phyloP scores from a whole-genome alignment of 2,329 filamentous ascomycete genomes.

The Fusarium mundagurra region DNA sequence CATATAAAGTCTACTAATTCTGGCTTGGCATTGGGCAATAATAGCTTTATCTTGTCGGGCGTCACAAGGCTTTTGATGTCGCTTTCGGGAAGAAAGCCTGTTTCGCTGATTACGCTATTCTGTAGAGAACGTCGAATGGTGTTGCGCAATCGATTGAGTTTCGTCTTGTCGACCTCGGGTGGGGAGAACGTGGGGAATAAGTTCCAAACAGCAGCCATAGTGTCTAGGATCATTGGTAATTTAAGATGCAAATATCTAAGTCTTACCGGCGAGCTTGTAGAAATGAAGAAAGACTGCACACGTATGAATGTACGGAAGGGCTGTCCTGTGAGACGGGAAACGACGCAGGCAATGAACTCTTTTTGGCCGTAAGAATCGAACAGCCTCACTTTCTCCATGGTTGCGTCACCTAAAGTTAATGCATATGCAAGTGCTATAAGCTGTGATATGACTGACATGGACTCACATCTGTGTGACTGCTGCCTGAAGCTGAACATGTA shows the following conservation, averaged over 20 bases:
- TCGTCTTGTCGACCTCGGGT: neutral
- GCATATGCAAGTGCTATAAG: constrained; percentile 11
- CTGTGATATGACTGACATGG: neutral
- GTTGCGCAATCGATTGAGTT: neutral
- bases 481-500: neutral
- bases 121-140: neutral
- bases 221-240: neutral
- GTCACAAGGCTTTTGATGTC: neutral
- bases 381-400: neutral
- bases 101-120: neutral
- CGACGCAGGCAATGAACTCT: neutral
- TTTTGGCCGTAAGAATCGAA: neutral
- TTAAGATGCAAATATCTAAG: neutral
- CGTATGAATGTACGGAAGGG: neutral
- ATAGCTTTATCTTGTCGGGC: neutral
- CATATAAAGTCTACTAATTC: neutral
- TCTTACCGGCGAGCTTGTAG: too few relatives aligned
- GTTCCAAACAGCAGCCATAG: neutral
- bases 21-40: neutral
- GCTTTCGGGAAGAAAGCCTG: neutral
- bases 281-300: too few relatives aligned
- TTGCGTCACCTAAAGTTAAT: neutral
- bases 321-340: neutral
- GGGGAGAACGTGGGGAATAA: neutral
- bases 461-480: neutral